Base-by-base conservation (phyloP, 805 yeast species). In the Sugiyamaella boreocaroliniensis region DNA sequence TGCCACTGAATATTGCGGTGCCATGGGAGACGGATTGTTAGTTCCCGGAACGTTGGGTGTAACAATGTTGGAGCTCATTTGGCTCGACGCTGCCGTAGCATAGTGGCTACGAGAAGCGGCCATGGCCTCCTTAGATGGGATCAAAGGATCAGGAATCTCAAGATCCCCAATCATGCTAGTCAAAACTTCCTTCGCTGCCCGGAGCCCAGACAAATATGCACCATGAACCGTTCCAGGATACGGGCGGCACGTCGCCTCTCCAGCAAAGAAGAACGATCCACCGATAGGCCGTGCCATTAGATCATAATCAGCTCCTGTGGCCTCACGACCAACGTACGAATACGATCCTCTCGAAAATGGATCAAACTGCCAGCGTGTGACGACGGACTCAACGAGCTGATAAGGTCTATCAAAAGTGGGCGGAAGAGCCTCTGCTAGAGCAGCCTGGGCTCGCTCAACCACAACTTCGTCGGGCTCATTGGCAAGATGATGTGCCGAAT, bases 271-370 rank as follows among this genome's bases (percentile, higher is more conserved):
- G 37, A 72, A 55, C 18, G 67, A 61, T 26, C 66, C 60, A 41
- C 63, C 65, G 1, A 70, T 66, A 1, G 75, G 73, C 16, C 71
- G 58, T 1, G 75, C 74, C 42, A 73, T 58, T 10, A 63, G 52
- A 45, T 72, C 75, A 51, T 70, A 74, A 52, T 72, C 76, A 0
- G 68, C 73, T 2, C 70, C 72, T 1, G 73, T 68, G n/a, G 73
- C 75, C 22, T 71, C 73, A 9, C 62, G 60, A 2, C 76, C 76
- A 12, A 72, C 71, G 51, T 70, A 72, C 10, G 75, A 71, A 67
- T 88, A 92, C 0, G 96, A 82, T 2, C 98, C 98, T 51, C 86
- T 70, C 2, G 87, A 76, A 62, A 76, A 87, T 0, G 89, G 88
- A 59, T 90, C 95, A 1, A 66, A 64, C 1, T 95, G 84, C 98